Percentiles rank a stretch among this genome's conserved stretches.
Conservation (phyloP, 176 grass and related monocot species). For the Juncus inflexus region DNA sequence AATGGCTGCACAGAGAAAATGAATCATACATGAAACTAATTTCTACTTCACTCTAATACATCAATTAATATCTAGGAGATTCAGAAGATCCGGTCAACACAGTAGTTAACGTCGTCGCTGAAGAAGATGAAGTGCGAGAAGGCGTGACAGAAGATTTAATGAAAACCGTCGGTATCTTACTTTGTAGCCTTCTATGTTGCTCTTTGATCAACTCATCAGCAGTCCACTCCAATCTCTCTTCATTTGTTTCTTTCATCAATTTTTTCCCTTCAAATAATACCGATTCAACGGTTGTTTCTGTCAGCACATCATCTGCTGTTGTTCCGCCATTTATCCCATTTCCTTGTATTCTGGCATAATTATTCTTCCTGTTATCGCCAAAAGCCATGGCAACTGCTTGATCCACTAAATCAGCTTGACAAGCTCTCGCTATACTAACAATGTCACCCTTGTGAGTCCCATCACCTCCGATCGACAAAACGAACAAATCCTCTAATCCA, state of each 20-base stretch:
- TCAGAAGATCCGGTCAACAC: conserved; percentile 50
- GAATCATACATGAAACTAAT: too few species aligned
- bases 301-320: conserved; percentile 44
- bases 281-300: conserved; percentile 56
- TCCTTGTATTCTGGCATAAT: conserved; percentile 67
- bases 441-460: not conserved
- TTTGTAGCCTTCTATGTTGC: conserved; percentile 43
- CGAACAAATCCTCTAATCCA: conserved; percentile 49
- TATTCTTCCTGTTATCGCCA: conserved; percentile 45
- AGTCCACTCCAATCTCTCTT: conserved; percentile 52
- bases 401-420: conserved; percentile 84
- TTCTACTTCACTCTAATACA: too few species aligned
- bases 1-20: too few species aligned
- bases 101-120: conserved; percentile 61
- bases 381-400: conserved; percentile 82
- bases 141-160: conserved; percentile 53
- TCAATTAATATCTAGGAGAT: conserved; percentile 34
- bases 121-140: conserved; percentile 49
- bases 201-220: conserved; percentile 57
- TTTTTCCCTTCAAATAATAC: conserved; percentile 61
- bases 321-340: conserved; percentile 37
- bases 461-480: conserved; percentile 55
- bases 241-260: conserved; percentile 62
- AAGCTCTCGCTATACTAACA: conserved; percentile 48
- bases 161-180: conserved; percentile 49